Conservation (phyloP, 306 rosid species). For the apple (Malus domestica) region DNA sequence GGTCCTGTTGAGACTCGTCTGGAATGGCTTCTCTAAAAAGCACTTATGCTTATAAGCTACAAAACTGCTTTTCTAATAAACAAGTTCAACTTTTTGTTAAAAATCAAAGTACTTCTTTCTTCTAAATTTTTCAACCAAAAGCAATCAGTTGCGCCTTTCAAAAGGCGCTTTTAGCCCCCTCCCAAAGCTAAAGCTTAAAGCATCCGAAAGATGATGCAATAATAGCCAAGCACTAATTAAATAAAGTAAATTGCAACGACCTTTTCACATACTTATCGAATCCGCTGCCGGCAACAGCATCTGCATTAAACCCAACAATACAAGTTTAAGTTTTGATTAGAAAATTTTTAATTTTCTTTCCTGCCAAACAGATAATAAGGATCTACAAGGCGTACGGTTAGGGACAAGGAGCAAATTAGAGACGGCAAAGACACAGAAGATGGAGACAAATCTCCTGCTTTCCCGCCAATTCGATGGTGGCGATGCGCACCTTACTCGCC, state of each 20-base stretch:
- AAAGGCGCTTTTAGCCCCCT: not conserved
- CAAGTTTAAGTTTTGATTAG: not conserved
- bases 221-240: not conserved
- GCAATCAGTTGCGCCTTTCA: no score
- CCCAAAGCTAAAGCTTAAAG: not conserved
- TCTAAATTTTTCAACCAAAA: no score
- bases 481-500: slow-evolving; percentile 44
- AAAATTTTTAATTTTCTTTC: not conserved
- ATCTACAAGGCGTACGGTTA: slow-evolving; percentile 22
- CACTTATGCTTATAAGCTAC: not conserved
- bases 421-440: slow-evolving; percentile 47
- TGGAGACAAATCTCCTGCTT: slow-evolving; percentile 56
- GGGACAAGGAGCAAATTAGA: slow-evolving; percentile 48
- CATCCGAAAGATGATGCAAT: not conserved
- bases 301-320: slow-evolving; percentile 24
- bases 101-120: no score
- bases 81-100: no score
- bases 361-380: not conserved
- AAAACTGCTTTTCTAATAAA: not conserved
- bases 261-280: slow-evolving; percentile 73
- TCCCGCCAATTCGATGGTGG: slow-evolving; percentile 50
- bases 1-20: no score
- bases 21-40: no score
- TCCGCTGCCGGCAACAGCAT: slow-evolving; percentile 44
- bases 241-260: slow-evolving; percentile 17